Evolutionary conservation across 106 monocot genomes (phyloP).

Genomic region (Platanthera guangdongensis): DNA sequence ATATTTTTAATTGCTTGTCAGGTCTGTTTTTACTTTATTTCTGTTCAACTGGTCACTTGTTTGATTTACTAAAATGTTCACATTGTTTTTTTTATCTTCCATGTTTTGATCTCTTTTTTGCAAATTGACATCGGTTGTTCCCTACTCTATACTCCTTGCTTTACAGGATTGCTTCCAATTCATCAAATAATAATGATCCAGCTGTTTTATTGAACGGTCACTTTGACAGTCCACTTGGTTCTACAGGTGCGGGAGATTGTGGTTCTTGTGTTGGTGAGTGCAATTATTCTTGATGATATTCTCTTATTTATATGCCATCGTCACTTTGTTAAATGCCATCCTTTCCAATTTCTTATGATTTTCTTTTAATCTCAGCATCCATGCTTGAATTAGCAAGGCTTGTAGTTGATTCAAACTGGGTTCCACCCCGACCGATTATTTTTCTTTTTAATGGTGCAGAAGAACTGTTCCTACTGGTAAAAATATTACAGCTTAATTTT

Average conservation of each 20-base stretch:
- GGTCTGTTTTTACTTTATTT: background rate
- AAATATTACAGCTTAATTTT: background rate
- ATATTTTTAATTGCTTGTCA: background rate
- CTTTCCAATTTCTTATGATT: background rate
- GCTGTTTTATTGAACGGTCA: conserved; percentile 90
- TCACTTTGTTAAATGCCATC: background rate
- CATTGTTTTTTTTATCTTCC: background rate
- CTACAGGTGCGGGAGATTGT: conserved; percentile 95
- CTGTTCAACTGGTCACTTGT: background rate
- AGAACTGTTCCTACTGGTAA: conserved; percentile 96
- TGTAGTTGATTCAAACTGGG: conserved; percentile 87
- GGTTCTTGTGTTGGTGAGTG: conserved; percentile 98
- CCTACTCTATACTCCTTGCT: background rate
- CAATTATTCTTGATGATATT: background rate
- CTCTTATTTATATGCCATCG: background rate
- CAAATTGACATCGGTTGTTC: background rate
- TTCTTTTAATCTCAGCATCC: conserved; percentile 57
- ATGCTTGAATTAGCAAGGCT: conserved; percentile 94
- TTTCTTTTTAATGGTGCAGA: conserved; percentile 99
- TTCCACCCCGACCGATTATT: conserved; percentile 84
- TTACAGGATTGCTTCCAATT: conserved; percentile 71
- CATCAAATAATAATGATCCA: conserved; percentile 52
- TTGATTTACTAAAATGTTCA: background rate
- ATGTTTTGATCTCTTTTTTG: background rate
- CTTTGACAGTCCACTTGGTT: conserved; percentile 94